Evolutionary conservation across 2,329 filamentous ascomycete genomes (phyloP).

Genomic region (Xylaria sp.): DNA sequence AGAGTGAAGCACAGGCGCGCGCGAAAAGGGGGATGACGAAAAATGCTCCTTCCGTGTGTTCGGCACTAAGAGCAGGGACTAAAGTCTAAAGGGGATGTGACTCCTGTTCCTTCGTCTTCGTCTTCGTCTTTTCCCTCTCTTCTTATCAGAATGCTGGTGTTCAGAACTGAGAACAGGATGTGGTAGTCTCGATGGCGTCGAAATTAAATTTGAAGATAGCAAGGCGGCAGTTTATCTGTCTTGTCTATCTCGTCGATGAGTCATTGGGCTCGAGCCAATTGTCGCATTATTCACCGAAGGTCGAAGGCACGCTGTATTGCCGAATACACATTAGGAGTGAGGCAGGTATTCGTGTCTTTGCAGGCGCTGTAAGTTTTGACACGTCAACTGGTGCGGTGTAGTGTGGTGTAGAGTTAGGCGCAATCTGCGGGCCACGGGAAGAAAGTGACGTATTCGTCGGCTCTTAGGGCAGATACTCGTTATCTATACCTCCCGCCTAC

Average conservation of each 20-base stretch:
- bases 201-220: not conserved
- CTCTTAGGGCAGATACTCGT: not conserved
- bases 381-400: not conserved
- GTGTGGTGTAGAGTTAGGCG: not conserved
- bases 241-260: not conserved
- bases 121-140: too few species aligned
- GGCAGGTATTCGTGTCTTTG: not conserved
- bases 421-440: slow-evolving; percentile 7
- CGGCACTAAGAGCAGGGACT: slow-evolving; percentile 10
- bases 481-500: not conserved
- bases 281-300: not conserved
- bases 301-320: not conserved
- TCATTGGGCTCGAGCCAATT: not conserved
- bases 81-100: slow-evolving; percentile 1
- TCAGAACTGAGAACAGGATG: not conserved
- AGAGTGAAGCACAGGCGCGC: not conserved
- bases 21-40: not conserved
- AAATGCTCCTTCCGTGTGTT: not conserved
- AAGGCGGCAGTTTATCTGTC: not conserved
- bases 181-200: too few species aligned
- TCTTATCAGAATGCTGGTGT: not conserved
- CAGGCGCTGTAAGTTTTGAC: not conserved
- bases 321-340: not conserved
- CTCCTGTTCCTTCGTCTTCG: not conserved
- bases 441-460: slow-evolving; percentile 33